These are phyloP conservation scores for Multifurca ochricompacta DNA, from an alignment of 768 basidiomycete genomes.

Conservation along the genomic window DNA sequence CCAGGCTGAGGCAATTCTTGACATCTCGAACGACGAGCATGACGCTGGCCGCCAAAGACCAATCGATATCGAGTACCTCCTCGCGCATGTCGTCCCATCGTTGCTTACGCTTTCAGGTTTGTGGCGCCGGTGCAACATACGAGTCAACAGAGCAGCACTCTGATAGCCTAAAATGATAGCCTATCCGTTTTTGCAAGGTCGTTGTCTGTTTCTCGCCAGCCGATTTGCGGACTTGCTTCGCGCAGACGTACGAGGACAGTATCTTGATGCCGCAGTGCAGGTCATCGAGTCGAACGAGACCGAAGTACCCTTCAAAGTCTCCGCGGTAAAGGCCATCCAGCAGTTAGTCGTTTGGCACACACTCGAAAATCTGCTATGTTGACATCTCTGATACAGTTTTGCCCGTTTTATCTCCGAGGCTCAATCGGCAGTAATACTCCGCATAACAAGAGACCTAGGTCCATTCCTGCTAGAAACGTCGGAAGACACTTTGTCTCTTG, in stretches of 20 bases:
- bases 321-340: constrained; percentile 86
- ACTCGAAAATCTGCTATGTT: background rate
- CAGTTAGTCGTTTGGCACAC: constrained; percentile 50
- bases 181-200: constrained; percentile 87
- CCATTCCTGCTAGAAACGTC: constrained; percentile 75
- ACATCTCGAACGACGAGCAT: constrained; percentile 69
- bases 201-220: constrained; percentile 91
- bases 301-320: constrained; percentile 84
- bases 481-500: constrained; percentile 83
- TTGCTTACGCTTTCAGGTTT: constrained; percentile 64
- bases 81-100: constrained; percentile 72
- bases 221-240: constrained; percentile 76
- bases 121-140: constrained; percentile 21
- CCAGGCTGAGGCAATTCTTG: constrained; percentile 66
- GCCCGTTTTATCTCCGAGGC: constrained; percentile 57
- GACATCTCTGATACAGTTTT: constrained; percentile 43
- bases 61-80: constrained; percentile 71
- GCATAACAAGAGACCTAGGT: constrained; percentile 73
- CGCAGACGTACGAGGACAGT: constrained; percentile 66
- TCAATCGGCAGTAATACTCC: constrained; percentile 55
- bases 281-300: constrained; percentile 70
- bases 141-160: background rate
- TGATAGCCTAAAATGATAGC: constrained; percentile 39
- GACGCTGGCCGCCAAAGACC: constrained; percentile 53
- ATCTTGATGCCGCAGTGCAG: constrained; percentile 78